A percentile compares a stretch with the other conserved stretches of the same genome.
Conservation (phyloP, 768 basidiomycete species). For the Scleroderma citrinum region DNA sequence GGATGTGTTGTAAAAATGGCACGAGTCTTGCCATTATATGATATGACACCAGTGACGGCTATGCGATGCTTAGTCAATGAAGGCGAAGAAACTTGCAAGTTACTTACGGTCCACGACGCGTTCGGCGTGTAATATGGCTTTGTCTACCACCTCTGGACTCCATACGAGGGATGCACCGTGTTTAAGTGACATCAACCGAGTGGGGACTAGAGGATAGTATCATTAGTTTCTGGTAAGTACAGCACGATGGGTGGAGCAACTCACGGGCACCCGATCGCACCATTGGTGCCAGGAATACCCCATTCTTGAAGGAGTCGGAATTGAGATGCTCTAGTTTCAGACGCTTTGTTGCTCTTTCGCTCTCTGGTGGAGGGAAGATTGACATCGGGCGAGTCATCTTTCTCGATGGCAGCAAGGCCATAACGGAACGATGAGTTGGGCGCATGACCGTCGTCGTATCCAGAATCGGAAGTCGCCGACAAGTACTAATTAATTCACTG, state of each 20-base stretch:
- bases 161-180: conserved; percentile 93
- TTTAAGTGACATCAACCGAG: conserved; percentile 79
- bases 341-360: conserved; percentile 41
- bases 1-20: conserved; percentile 93
- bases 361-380: conserved; percentile 34
- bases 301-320: conserved; percentile 75
- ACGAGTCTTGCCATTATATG: conserved; percentile 76
- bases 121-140: conserved; percentile 83
- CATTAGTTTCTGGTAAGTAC: conserved; percentile 2
- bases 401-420: not conserved
- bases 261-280: conserved; percentile 86
- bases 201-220: conserved; percentile 56
- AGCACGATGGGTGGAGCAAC: conserved; percentile 24
- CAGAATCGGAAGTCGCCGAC: no score
- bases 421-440: not conserved
- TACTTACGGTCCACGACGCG: conserved; percentile 82
- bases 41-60: conserved; percentile 85
- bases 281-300: conserved; percentile 97
- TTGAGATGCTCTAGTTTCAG: conserved; percentile 55
- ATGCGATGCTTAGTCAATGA: conserved; percentile 1
- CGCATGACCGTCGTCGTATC: not conserved
- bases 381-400: conserved; percentile 51
- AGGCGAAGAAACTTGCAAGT: not conserved
- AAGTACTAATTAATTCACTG: no score
- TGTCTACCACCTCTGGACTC: conserved; percentile 96